Evolutionary conservation across 2,329 filamentous ascomycete genomes (phyloP), one percentile per base, ranked within the genome.

Genomic region (Exophiala mesophila): DNA sequence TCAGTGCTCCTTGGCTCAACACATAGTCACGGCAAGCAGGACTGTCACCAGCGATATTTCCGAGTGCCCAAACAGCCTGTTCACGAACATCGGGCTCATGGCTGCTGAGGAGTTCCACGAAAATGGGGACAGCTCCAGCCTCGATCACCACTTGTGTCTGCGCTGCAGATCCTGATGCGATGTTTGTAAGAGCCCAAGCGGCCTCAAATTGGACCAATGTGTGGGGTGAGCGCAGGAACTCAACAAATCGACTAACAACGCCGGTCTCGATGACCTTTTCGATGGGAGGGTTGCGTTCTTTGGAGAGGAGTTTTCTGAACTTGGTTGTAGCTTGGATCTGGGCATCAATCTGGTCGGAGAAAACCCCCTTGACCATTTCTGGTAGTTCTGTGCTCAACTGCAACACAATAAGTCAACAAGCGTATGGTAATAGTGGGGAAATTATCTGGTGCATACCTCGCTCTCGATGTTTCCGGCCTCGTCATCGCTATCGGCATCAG

Each of bases 131-230:
- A 53, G 92, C 92, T 57, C 92, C 92, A 50, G 92, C 90, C 70
- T 97, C 90, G 60, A 98, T 98, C 55, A 98, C 92, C 39, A 97
- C 92, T 70, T 98, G 92, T 50, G 92, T 98, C 73, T 98, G 92
- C 57, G 88, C 85, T 47, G 92, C 92, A 46, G 90, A 97, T 50
- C 92, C 92, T 36, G 90, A 97, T 49, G 92, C 92, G 68, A 98
- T 98, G 75, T 98, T 98, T 74, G 92, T 98, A 63, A 98, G 74
- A 52, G 92, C 92, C 92, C 92, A 98, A 31, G 92, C 92, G 60
- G 92, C 92, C 76, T 98, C 92, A 64, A 98, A 98, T 70, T 98
- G 92, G 43, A 98, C 92, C 36, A 98, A 79, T 23, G 92, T 97
- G 70, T 98, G 92, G 53, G 92, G 92, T 42, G 92, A 98, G 64